Base-by-base conservation (phyloP, 805 yeast genomes). In the Zygosaccharomyces siamensis region DNA sequence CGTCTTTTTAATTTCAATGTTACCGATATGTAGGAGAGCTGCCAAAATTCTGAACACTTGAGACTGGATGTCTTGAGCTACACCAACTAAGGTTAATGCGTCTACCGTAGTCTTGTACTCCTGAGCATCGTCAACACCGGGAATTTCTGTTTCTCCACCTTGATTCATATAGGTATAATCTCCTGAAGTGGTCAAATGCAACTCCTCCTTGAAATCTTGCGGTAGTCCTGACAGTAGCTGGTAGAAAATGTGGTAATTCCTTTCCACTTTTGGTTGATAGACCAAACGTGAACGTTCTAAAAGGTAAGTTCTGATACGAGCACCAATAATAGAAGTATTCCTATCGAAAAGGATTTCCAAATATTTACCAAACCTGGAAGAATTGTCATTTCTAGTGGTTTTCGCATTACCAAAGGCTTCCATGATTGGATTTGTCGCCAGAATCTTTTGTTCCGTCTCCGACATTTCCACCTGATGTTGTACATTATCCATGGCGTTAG, bases 361-460 rank as follows among this genome's bases (percentile, higher is more conserved):
- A 65, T 92, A 92, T 69, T 89, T 89, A 47, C 97, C 97, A 69
- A 89, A 96, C 60, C 97, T 78, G 5, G 96, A 88, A n/a, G 96
- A 88, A 67, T 89, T 89, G 71, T 89, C 88, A 66, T 89, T 89
- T 64, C 97, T 79, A 54, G 88, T 77, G 0, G 97, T 89, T 69
- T 89, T 89, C 24, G 97, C 97, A 73, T 96, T 89, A 44, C 97
- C 97, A 69, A 89, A 89, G 0, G 95, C 84, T 67, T 89, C 97
- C 67, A 89, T 77, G 48, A 89, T 77, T 3, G 97, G 97, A 66
- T 92, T 92, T 0, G 99, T 93, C 12, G 99, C 99, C 61, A 92
- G 76, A 47, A 92, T 92, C 70, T 87, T 96, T 64, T 86, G 84
- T 69, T 92, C 99, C 24, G 90, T 90, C 49, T 84, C 86, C 30